Percentiles rank a stretch among this genome's conserved stretches.
phyloP scores from a whole-genome alignment of 225 moss, liverwort and hornwort species.

The Pseudoscleropodium purum region DNA sequence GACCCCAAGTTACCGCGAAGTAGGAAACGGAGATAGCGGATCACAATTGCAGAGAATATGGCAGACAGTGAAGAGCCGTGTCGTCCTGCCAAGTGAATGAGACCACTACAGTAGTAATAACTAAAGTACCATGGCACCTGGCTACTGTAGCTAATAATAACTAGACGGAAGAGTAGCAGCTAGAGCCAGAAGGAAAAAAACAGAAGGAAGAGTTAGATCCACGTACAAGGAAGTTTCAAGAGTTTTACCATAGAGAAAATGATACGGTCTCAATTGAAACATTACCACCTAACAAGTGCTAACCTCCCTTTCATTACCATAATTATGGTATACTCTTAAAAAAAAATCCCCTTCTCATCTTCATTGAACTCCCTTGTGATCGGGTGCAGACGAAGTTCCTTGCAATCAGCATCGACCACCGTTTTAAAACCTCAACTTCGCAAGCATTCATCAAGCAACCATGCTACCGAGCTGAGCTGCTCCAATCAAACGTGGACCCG shows the following conservation, averaged over 20 bases:
- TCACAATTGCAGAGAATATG: not conserved
- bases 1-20: not conserved
- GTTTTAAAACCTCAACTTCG: not conserved
- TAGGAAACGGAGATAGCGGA: not conserved
- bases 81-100: not conserved
- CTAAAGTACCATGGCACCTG: not conserved
- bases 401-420: not conserved
- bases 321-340: too few species aligned
- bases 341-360: too few species aligned
- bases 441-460: not conserved
- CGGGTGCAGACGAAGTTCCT: not conserved
- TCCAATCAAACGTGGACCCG: not conserved
- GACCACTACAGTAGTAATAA: not conserved
- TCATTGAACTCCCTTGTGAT: not conserved
- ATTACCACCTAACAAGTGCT: not conserved
- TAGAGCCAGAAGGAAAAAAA: not conserved
- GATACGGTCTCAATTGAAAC: too few species aligned
- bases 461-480: too few species aligned
- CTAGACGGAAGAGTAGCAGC: too few species aligned
- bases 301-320: not conserved
- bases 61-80: not conserved
- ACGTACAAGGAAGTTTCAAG: not conserved
- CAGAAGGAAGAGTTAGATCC: not conserved
- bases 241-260: too few species aligned
- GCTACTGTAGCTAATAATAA: not conserved